phyloP scores from a whole-genome alignment of 805 yeast species.

The Schwanniomyces pseudopolymorphus region DNA sequence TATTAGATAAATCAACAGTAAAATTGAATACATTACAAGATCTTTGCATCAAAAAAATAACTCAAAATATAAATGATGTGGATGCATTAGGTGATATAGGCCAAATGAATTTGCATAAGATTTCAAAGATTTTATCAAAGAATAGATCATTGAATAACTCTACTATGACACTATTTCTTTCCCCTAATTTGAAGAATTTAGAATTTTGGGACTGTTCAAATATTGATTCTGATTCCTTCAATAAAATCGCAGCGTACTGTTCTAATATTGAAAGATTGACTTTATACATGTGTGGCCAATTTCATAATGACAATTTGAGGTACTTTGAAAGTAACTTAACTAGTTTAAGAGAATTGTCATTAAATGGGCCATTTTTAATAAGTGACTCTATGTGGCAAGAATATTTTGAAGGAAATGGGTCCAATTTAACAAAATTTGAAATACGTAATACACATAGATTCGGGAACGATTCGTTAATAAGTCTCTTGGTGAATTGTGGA shows the following conservation, averaged over 20 bases:
- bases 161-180: constrained; percentile 73
- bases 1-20: constrained; percentile 68
- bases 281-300: constrained; percentile 89
- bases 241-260: constrained; percentile 72
- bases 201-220: constrained; percentile 94
- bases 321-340: constrained; percentile 62
- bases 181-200: constrained; percentile 52
- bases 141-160: constrained; percentile 76
- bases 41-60: constrained; percentile 67
- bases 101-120: constrained; percentile 61
- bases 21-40: constrained; percentile 76
- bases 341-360: constrained; percentile 51
- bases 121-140: constrained; percentile 73
- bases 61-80: constrained; percentile 67
- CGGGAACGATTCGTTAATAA: constrained; percentile 59
- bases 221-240: constrained; percentile 61
- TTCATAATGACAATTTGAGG: constrained; percentile 71
- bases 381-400: constrained; percentile 74
- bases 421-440: constrained; percentile 56
- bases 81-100: constrained; percentile 90
- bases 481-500: constrained; percentile 60
- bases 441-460: constrained; percentile 84
- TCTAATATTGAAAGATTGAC: constrained; percentile 68
- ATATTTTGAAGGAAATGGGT: constrained; percentile 62
- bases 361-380: constrained; percentile 90